Evolutionary conservation across 768 basidiomycete genomes (phyloP).

Genomic region (Lactifluus volemus): DNA sequence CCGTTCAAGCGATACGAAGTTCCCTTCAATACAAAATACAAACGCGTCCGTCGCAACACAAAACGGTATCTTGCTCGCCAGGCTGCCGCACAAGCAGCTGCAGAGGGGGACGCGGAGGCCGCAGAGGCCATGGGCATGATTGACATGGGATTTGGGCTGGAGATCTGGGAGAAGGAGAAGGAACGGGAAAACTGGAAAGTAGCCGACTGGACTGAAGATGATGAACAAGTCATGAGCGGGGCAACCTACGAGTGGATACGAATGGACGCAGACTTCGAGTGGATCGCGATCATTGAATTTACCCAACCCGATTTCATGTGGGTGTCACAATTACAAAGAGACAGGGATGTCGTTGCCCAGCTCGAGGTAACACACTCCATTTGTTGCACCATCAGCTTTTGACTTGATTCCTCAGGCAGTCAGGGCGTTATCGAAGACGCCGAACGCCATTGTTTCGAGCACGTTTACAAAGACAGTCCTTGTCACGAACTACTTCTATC

Average conservation of each 20-base stretch:
- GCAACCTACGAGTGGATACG: conserved; percentile 99
- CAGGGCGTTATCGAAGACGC: conserved; percentile 70
- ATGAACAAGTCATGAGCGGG: conserved; percentile 86
- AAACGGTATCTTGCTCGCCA: conserved; percentile 93
- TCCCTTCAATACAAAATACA: conserved; percentile 97
- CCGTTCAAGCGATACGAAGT: conserved; percentile 93
- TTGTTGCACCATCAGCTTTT: conserved; percentile 12
- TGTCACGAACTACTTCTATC: conserved; percentile 92
- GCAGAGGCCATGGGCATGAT: conserved; percentile 91
- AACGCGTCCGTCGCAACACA: conserved; percentile 90
- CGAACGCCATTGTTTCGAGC: conserved; percentile 80
- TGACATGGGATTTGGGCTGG: conserved; percentile 88
- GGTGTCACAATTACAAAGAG: conserved; percentile 91
- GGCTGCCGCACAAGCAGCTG: conserved; percentile 87
- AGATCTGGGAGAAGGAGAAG: conserved; percentile 93
- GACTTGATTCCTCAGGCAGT: conserved; percentile 58
- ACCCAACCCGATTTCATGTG: conserved; percentile 99
- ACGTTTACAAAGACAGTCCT: conserved; percentile 89
- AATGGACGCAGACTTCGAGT: conserved; percentile 98
- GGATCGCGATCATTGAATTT: conserved; percentile 89
- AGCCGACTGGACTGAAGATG: conserved; percentile 96
- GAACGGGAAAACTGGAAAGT: conserved; percentile 95
- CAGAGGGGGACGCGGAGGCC: conserved; percentile 85
- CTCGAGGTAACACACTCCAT: conserved; percentile 54
- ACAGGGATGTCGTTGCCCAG: conserved; percentile 95